Evolutionary conservation across 1,284 basidiomycete genomes (phyloP).

Genomic region (Malassezia sp.): DNA sequence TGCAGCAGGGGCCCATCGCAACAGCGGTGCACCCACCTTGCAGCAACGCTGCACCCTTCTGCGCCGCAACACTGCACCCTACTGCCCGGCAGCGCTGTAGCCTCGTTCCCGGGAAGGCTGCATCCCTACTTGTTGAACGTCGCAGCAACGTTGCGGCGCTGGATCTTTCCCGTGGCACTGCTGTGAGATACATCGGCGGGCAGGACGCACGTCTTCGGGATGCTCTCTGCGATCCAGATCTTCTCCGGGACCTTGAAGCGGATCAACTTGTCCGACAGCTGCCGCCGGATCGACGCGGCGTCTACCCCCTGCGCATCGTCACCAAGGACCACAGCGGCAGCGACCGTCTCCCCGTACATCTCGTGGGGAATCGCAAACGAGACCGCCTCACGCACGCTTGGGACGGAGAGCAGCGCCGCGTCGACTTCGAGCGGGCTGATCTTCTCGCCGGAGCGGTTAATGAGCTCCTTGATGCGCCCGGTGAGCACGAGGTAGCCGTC

Average conservation of each 20-base stretch:
- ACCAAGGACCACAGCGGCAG: slow-evolving; percentile 42
- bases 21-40: too few relatives aligned
- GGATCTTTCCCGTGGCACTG: slow-evolving; percentile 41
- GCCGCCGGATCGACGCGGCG: slow-evolving; percentile 31
- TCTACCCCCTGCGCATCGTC: slow-evolving; percentile 17
- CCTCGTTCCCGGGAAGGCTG: too few relatives aligned
- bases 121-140: slow-evolving; percentile 18
- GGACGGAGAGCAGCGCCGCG: slow-evolving; percentile 50
- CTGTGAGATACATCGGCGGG: not conserved
- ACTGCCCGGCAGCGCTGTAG: too few relatives aligned
- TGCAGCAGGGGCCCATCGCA: too few relatives aligned
- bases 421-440: slow-evolving; percentile 59
- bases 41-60: too few relatives aligned
- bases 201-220: slow-evolving; percentile 42
- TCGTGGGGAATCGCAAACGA: slow-evolving; percentile 48
- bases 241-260: slow-evolving; percentile 48
- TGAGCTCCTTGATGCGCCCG: slow-evolving; percentile 45
- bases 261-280: slow-evolving; percentile 34
- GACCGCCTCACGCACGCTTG: slow-evolving; percentile 52
- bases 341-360: slow-evolving; percentile 46
- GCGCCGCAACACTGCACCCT: too few relatives aligned
- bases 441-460: slow-evolving; percentile 55
- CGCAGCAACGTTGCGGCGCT: slow-evolving; percentile 38
- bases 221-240: slow-evolving; percentile 46
- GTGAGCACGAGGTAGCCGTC: slow-evolving; percentile 55